Conservation (phyloP, 306 rosid species). For the Fagus sylvatica region DNA sequence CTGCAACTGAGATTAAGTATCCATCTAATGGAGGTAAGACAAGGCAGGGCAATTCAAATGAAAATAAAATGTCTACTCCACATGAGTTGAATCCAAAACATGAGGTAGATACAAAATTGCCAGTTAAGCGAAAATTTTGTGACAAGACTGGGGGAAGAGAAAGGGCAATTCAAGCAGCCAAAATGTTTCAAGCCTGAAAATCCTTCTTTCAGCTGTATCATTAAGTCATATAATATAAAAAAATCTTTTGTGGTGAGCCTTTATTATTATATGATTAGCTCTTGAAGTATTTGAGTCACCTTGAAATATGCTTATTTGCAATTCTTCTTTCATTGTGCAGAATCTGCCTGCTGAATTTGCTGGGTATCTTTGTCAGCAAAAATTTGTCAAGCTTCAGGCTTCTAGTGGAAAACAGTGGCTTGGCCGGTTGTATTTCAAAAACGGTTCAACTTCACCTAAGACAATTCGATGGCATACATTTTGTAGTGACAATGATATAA, state of each 20-base stretch:
- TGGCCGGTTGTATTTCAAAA: neutral
- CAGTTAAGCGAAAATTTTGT: no score
- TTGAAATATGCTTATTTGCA: neutral
- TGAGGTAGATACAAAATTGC: neutral
- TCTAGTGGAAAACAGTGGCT: conserved; percentile 19
- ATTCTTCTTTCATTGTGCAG: conserved; percentile 22
- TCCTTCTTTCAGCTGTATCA: conserved; percentile 17
- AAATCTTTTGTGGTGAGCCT: conserved; percentile 17
- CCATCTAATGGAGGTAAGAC: neutral
- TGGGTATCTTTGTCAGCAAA: conserved; percentile 14
- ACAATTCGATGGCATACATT: conserved; percentile 17
- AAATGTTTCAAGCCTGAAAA: conserved; percentile 5
- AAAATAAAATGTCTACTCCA: neutral
- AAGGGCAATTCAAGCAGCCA: conserved; percentile 9
- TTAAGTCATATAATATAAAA: neutral
- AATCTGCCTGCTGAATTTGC: conserved; percentile 21
- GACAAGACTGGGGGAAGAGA: neutral
- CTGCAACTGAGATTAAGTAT: conserved; percentile 32
- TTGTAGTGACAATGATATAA: conserved; percentile 12
- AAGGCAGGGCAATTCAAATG: neutral
- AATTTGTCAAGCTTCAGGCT: conserved; percentile 20
- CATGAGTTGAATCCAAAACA: neutral
- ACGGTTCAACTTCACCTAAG: no score
- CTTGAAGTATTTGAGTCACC: neutral
- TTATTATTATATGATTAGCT: neutral